A percentile compares a stretch with the other conserved stretches of the same genome.
These are phyloP conservation scores for Scheffersomyces insectosa DNA, from an alignment of 1,139 yeast species.

Conservation along the genomic window DNA sequence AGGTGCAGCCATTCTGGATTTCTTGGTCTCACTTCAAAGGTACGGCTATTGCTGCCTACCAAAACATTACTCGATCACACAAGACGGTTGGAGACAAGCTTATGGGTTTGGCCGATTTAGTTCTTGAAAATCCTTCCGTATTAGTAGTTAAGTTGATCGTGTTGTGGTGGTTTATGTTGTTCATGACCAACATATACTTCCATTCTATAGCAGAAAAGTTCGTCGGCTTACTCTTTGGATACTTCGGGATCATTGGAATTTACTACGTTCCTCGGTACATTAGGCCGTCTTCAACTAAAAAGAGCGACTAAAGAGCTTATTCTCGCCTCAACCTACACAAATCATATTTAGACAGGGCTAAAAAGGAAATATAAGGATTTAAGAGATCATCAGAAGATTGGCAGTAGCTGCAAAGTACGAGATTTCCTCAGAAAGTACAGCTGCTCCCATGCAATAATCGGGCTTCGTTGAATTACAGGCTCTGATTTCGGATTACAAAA, in stretches of 20 bases:
- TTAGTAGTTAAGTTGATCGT: constrained; percentile 44
- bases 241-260: constrained; percentile 42
- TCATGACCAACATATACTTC: constrained; percentile 82
- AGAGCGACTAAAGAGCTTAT: too few relatives aligned
- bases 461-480: too few relatives aligned
- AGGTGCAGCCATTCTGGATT: constrained; percentile 48
- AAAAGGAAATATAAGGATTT: too few relatives aligned
- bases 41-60: neutral
- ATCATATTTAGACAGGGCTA: too few relatives aligned
- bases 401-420: too few relatives aligned
- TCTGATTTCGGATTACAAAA: too few relatives aligned
- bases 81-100: neutral
- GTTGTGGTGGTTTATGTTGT: constrained; percentile 85
- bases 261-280: constrained; percentile 31
- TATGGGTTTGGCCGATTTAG: constrained; percentile 5
- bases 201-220: constrained; percentile 78
- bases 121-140: constrained; percentile 43
- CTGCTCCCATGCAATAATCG: too few relatives aligned
- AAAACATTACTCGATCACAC: neutral
- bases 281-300: too few relatives aligned
- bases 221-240: constrained; percentile 65
- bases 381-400: too few relatives aligned
- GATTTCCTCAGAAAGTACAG: too few relatives aligned
- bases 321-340: too few relatives aligned
- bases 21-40: constrained; percentile 15